Conservation (phyloP, 2,329 filamentous ascomycete species). For the Colletotrichum godetiae region DNA sequence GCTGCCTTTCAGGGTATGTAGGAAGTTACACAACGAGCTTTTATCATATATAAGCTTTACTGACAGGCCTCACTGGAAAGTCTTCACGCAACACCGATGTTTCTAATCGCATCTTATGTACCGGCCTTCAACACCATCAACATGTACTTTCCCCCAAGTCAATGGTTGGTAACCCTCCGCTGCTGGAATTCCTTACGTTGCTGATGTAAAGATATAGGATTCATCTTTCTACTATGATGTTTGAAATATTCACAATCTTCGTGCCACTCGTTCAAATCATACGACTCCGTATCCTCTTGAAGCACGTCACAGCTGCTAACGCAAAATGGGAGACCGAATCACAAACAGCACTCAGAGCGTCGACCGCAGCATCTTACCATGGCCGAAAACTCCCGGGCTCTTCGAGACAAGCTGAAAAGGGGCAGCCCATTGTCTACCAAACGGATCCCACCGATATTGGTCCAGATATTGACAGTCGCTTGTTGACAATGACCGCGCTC, state of each 20-base stretch:
- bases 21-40: too few relatives aligned
- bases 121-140: slow-evolving; percentile 55
- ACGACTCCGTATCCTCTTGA: slow-evolving; percentile 38
- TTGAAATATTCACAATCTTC: slow-evolving; percentile 66
- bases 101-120: slow-evolving; percentile 60
- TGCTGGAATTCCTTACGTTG: not conserved
- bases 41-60: not conserved
- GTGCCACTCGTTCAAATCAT: slow-evolving; percentile 54
- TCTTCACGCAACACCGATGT: slow-evolving; percentile 67
- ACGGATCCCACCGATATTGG: slow-evolving; percentile 13
- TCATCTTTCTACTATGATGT: slow-evolving; percentile 62
- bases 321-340: slow-evolving; percentile 45
- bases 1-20: slow-evolving; percentile 44
- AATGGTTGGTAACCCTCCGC: slow-evolving; percentile 54
- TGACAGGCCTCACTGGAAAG: slow-evolving; percentile 41
- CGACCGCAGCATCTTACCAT: slow-evolving; percentile 31
- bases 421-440: slow-evolving; percentile 41
- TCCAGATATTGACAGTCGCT: slow-evolving; percentile 49
- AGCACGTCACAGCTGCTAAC: slow-evolving; percentile 41
- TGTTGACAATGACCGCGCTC: slow-evolving; percentile 63
- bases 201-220: slow-evolving; percentile 50
- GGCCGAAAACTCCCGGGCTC: slow-evolving; percentile 36
- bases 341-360: slow-evolving; percentile 37
- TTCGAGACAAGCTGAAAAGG: slow-evolving; percentile 43
- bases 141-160: slow-evolving; percentile 60